Evolutionary conservation across 208 protist genomes (phyloP).

Genomic region (Angomonas ambiguus): DNA sequence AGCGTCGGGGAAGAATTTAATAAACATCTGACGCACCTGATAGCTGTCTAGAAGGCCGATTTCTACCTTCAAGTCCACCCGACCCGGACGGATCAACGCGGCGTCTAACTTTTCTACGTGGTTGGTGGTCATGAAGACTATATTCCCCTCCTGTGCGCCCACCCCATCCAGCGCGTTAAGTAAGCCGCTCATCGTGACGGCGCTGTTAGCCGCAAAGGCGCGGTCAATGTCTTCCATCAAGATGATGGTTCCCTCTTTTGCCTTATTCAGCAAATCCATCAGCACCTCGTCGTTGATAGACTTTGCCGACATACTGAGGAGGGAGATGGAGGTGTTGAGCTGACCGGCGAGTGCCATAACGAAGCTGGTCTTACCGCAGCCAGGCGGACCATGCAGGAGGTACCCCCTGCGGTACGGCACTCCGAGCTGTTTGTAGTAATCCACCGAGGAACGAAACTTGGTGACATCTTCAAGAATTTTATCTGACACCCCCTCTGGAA

Average conservation of each 20-base stretch:
- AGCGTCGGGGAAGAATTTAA: conserved; percentile 77
- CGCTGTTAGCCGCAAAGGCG: conserved; percentile 84
- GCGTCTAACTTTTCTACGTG: conserved; percentile 92
- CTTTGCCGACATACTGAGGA: conserved; percentile 88
- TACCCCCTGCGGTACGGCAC: conserved; percentile 95
- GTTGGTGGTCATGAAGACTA: conserved; percentile 98
- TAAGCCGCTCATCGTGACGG: conserved; percentile 92
- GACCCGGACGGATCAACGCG: conserved; percentile 93
- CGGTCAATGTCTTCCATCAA: conserved; percentile 96
- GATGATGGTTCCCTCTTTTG: conserved; percentile 82
- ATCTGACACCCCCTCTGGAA: conserved; percentile 54
- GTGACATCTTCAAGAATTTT: conserved; percentile 69
- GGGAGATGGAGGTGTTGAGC: conserved; percentile 87
- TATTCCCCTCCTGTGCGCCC: conserved; percentile 89
- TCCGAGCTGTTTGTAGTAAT: conserved; percentile 91
- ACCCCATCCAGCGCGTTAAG: conserved; percentile 96
- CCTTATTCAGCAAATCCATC: conserved; percentile 77
- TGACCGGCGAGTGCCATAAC: conserved; percentile 92
- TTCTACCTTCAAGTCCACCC: conserved; percentile 91
- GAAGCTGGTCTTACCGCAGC: conserved; percentile 93
- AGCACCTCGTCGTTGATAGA: conserved; percentile 87
- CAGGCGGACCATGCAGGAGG: conserved; percentile 93
- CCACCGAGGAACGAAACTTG: conserved; percentile 67
- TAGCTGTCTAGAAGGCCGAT: conserved; percentile 59
- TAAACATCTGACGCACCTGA: conserved; percentile 84